Base-by-base conservation (phyloP, 441 rosid species). In the Brassica hybrid region DNA sequence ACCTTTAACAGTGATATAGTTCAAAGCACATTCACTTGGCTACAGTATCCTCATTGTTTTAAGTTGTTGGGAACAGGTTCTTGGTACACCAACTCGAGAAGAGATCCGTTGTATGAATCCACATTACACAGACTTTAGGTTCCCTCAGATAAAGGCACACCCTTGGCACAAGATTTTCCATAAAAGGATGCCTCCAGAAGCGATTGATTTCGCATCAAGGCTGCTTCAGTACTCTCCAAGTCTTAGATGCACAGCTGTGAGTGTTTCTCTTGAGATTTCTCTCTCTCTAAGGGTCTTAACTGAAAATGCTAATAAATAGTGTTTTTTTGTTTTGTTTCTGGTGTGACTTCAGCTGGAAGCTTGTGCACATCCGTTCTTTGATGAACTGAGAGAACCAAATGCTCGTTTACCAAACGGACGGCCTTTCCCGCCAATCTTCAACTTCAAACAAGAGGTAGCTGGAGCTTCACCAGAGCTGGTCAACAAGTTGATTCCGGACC, bases 91-190 rank as follows among this genome's bases (percentile, higher is more conserved):
- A 14, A 96, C 99, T 5, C 85, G 98, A 57, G 99, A 96, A 88
- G 98, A 96, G 84, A 92, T 94, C 75, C 90, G 97, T 71, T 94
- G 99, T 81, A 94, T 94, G 99, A 96, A 96, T 77, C 98, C 99
- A 6, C 95, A 90, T 75, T 96, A 94, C 73, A 91, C 93, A 0
- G 98, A 96, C 72, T 96, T 92, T 72, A 86, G 96, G 79, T 96
- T 96, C 80, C 99, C 99, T 0, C 98, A 96, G 87, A 92, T 96
- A 56, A 94, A 96, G 78, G 98, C 98, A 13, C 98, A 94, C 74
- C 99, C 99, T 1, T 96, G 99, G 98, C 98, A 94, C 85, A 96
- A 96, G 95, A 86, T 90, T 50, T 90, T 90, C 74, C 93, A 90
- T 72, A 90, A 88, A 77, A 34, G 95, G 57, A 90, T 90, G 95